Percentiles rank a stretch among this genome's conserved stretches.
phyloP scores from a whole-genome alignment of 2,329 filamentous ascomycete genomes.

The Verticillium dahliae region DNA sequence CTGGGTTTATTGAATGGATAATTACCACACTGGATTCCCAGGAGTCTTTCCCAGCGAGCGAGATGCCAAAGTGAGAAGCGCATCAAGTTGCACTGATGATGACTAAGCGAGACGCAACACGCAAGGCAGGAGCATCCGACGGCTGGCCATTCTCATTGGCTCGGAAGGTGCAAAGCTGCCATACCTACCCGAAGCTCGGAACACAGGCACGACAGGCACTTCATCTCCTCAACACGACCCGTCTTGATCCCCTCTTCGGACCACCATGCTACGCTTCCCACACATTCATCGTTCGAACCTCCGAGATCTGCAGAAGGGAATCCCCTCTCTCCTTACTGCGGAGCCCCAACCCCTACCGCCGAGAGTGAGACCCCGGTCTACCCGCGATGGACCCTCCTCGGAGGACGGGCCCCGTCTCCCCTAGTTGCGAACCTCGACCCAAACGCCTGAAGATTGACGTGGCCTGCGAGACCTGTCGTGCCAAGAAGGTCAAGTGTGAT shows the following conservation, averaged over 20 bases:
- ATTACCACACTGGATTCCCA: too few relatives aligned
- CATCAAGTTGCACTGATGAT: constrained; percentile 5
- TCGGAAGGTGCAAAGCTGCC: background rate
- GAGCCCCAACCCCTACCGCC: background rate
- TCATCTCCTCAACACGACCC: background rate
- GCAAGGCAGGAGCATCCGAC: background rate
- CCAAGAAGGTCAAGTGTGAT: constrained; percentile 34
- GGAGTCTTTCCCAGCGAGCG: too few relatives aligned
- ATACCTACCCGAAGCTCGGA: background rate
- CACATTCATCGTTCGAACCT: background rate
- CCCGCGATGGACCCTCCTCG: background rate
- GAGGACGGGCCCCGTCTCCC: background rate
- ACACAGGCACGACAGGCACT: background rate
- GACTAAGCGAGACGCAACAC: background rate
- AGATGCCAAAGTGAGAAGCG: background rate
- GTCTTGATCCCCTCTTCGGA: background rate
- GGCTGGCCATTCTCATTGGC: background rate
- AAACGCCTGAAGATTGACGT: constrained; percentile 37
- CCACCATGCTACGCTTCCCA: background rate
- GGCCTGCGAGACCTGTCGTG: constrained; percentile 34
- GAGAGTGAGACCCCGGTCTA: background rate
- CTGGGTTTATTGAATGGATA: too few relatives aligned
- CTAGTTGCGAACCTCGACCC: constrained; percentile 5
- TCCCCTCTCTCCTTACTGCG: background rate
- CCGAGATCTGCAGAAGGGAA: background rate